Percentiles rank a stretch among this genome's conserved stretches.
phyloP scores from a whole-genome alignment of 345 rosid genomes.

The Bruguiera sexangula region DNA sequence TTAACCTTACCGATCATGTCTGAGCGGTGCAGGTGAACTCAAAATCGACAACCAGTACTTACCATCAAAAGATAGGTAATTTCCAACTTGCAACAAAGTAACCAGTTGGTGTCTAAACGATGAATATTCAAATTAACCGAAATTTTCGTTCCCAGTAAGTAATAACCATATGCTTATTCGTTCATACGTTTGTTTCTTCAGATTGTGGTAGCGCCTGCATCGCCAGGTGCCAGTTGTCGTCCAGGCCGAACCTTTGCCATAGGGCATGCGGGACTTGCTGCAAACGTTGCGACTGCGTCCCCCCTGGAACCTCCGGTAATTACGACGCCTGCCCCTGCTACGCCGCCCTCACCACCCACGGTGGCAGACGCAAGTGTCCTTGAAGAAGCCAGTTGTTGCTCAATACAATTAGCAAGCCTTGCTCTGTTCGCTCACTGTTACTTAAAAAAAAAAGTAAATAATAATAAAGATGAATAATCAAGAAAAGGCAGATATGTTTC shows the following conservation, averaged over 20 bases:
- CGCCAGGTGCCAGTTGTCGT: constrained; percentile 54
- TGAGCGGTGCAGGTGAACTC: constrained; percentile 8
- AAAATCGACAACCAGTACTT: background rate
- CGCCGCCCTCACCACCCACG: constrained; percentile 60
- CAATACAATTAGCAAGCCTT: no score
- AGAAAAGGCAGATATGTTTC: no score
- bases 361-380: constrained; percentile 79
- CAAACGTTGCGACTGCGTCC: constrained; percentile 65
- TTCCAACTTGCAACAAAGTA: background rate
- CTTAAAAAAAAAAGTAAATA: no score
- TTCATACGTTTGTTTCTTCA: constrained; percentile 5
- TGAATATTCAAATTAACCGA: no score
- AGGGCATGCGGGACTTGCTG: constrained; percentile 81
- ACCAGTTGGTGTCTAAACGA: no score
- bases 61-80: constrained; percentile 14
- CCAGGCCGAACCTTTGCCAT: constrained; percentile 53
- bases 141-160: no score
- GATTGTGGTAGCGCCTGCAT: constrained; percentile 59
- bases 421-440: no score
- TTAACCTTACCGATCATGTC: no score
- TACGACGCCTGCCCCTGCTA: constrained; percentile 59
- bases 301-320: constrained; percentile 69
- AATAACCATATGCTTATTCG: no score
- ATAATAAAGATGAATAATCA: no score
- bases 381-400: constrained; percentile 15